A percentile compares a stretch with the other conserved stretches of the same genome.
phyloP scores from a whole-genome alignment of 2,329 filamentous ascomycete genomes.

The Fusarium circinatum region DNA sequence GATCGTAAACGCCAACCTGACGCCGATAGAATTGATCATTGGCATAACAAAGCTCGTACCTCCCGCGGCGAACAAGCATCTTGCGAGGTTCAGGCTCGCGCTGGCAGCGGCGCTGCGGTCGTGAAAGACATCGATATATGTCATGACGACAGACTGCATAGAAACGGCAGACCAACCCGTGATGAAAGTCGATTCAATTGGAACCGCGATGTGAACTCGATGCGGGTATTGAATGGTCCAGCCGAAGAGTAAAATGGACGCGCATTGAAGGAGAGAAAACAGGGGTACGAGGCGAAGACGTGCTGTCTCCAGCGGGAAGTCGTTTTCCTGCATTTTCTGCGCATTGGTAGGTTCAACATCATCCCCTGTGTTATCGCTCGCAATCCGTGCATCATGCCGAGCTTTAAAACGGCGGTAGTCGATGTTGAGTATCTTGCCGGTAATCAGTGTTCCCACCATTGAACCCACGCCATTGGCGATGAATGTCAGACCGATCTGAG shows the following conservation, averaged over 20 bases:
- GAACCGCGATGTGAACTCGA: constrained; percentile 58
- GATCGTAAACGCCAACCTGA: constrained; percentile 59
- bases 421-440: constrained; percentile 61
- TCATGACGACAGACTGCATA: constrained; percentile 59
- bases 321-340: constrained; percentile 9
- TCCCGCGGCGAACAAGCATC: constrained; percentile 63
- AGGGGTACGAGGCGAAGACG: constrained; percentile 60
- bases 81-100: constrained; percentile 62
- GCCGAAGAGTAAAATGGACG: constrained; percentile 61
- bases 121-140: constrained; percentile 64
- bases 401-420: constrained; percentile 59
- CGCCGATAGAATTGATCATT: constrained; percentile 57
- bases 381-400: not conserved
- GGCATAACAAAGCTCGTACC: constrained; percentile 62
- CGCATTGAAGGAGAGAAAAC: constrained; percentile 56
- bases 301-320: constrained; percentile 61
- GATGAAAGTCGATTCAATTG: constrained; percentile 61
- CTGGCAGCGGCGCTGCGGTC: constrained; percentile 62
- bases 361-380: rapidly evolving
- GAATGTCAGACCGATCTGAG: constrained; percentile 61
- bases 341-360: rapidly evolving
- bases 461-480: constrained; percentile 66
- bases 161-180: constrained; percentile 63
- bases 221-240: constrained; percentile 60
- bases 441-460: constrained; percentile 62